Evolutionary conservation across 2,329 filamentous ascomycete species (phyloP).

Genomic region (Aureobasidium sp.): DNA sequence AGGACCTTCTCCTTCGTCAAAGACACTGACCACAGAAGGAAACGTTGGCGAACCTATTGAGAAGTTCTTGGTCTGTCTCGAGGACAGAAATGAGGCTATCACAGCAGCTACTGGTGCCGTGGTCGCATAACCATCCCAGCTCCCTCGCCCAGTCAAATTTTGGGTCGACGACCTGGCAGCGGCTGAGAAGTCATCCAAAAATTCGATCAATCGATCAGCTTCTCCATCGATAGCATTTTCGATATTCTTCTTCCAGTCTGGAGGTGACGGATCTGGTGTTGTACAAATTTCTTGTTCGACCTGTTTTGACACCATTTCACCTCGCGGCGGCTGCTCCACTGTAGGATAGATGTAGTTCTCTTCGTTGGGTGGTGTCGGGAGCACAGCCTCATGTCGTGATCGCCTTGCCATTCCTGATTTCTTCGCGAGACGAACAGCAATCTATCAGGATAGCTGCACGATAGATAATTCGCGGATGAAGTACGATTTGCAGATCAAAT

Average conservation of each 20-base stretch:
- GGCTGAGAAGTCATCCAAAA: not conserved
- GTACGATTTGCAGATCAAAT: no score
- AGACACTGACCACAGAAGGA: not conserved
- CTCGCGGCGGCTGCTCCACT: not conserved
- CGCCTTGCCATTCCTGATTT: not conserved
- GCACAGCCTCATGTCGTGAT: not conserved
- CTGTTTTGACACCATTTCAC: not conserved
- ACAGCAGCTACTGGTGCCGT: not conserved
- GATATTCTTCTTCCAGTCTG: not conserved
- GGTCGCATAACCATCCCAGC: not conserved
- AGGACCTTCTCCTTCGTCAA: constrained; percentile 8
- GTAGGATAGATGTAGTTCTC: not conserved
- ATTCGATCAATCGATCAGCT: not conserved
- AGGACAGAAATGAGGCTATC: not conserved
- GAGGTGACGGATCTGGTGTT: not conserved
- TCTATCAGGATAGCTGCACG: not conserved
- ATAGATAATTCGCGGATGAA: not conserved
- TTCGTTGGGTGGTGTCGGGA: not conserved
- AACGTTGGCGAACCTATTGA: not conserved
- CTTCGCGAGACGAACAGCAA: no score
- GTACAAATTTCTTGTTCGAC: not conserved
- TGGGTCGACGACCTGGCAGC: not conserved
- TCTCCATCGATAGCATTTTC: not conserved
- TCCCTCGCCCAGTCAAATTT: not conserved
- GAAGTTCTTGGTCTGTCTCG: not conserved